Conservation (phyloP, 345 rosid genomes). For the Citrus hindsii region DNA sequence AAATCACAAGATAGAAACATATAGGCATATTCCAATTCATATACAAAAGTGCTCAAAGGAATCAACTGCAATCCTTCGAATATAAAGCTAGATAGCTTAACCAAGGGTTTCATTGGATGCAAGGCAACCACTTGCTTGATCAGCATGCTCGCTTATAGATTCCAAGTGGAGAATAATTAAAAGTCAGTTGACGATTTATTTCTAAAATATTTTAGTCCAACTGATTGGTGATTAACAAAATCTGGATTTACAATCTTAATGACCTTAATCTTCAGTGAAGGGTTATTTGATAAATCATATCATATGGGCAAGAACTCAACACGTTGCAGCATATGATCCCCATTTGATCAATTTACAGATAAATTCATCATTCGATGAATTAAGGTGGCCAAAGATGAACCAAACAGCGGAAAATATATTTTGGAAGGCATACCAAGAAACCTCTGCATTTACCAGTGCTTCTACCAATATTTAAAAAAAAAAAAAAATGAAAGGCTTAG, state of each 20-base stretch:
- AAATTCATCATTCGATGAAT: background rate
- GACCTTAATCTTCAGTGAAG: background rate
- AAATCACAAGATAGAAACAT: background rate
- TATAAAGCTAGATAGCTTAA: background rate
- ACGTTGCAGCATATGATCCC: background rate
- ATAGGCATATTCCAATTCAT: slow-evolving; percentile 12
- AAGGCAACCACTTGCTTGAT: slow-evolving; percentile 19
- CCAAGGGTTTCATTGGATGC: slow-evolving; percentile 9
- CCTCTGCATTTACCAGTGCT: background rate
- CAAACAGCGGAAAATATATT: too few relatives aligned
- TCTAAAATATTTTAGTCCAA: slow-evolving; percentile 3
- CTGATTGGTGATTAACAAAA: background rate
- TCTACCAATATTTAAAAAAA: background rate
- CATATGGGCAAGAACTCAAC: too few relatives aligned
- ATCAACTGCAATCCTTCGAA: slow-evolving; percentile 13
- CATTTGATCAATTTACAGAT: background rate
- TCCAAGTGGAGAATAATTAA: slow-evolving; percentile 20
- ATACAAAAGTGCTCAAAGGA: slow-evolving; percentile 14
- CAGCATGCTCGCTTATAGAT: slow-evolving; percentile 10
- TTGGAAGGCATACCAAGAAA: too few relatives aligned
- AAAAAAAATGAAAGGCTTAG: background rate
- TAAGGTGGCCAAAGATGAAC: background rate
- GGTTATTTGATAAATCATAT: background rate
- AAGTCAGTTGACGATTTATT: slow-evolving; percentile 9
- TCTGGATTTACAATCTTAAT: background rate